Base-by-base conservation (phyloP, 2,329 filamentous ascomycete genomes). In the Calonectria leucothoes region DNA sequence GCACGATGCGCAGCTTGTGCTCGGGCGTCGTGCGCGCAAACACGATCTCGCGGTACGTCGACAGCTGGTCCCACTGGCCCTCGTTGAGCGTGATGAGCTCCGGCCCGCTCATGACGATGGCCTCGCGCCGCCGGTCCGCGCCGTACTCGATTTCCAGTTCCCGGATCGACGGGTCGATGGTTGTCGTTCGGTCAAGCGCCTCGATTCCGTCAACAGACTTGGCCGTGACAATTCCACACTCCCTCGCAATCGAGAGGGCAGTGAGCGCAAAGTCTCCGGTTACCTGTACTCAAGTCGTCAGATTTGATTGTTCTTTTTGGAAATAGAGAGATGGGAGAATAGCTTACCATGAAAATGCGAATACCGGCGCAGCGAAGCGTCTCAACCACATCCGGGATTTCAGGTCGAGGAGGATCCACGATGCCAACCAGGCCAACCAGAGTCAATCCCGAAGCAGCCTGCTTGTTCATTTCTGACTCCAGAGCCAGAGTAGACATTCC, bases 261-360 rank as follows among this genome's bases (percentile, higher is more conserved):
- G 94, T 96, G 20, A 95, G 88, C 31, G 92, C 92, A 81, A 94
- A 95, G 80, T 96, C 94, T 12, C 94, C 93, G 1, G 94, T 96
- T 0, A 95, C 89, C 89, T 89, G 27, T 4, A 39, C 2, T 55
- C n/a, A n/a, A n/a, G n/a, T 39, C 14, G 33, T 73, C 15, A 71
- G 71, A 49, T 20, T 17, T 4, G 25, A 29, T 4, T 51, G n/a
- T n/a, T n/a, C n/a, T 14, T 4, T 7, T 39, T 29, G 11, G 6
- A 10, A 8, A n/a, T n/a, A n/a, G n/a, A n/a, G 14, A 12, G 2
- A 27, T 27, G 5, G 12, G 12, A 25, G 61, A 3, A 8, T n/a
- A 2, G 31, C 80, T 78, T 77, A 91, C 94, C 94, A 96, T 96
- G 82, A 94, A 93, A 35, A 95, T 91, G n/a, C 92, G 88, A 68